Conservation (phyloP, 2,329 filamentous ascomycete species). For the Stagonosporopsis tanaceti region DNA sequence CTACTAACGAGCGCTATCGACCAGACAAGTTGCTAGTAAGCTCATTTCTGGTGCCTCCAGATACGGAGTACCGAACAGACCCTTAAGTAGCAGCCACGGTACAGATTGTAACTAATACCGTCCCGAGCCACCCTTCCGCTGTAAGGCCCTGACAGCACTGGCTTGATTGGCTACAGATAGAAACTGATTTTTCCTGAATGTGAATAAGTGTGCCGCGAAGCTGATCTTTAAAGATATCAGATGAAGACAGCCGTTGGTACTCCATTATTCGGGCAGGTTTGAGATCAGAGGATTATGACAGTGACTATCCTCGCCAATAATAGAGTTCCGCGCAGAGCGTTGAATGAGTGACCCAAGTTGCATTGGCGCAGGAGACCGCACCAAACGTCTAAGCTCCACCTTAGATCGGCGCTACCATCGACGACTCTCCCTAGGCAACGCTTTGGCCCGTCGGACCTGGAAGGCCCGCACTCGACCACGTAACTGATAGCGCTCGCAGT, state of each 20-base stretch:
- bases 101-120: too few relatives aligned
- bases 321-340: background rate
- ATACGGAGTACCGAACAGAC: too few relatives aligned
- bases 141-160: background rate
- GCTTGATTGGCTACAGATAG: background rate
- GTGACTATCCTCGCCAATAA: background rate
- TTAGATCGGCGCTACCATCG: slow-evolving; percentile 9
- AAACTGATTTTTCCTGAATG: background rate
- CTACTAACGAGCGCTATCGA: too few relatives aligned
- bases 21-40: too few relatives aligned
- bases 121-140: too few relatives aligned
- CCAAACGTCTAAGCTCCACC: background rate
- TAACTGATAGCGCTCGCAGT: background rate
- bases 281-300: too few relatives aligned
- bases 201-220: background rate
- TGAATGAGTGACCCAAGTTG: background rate
- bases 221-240: too few relatives aligned
- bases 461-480: background rate
- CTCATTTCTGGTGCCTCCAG: too few relatives aligned
- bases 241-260: too few relatives aligned
- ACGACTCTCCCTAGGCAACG: background rate
- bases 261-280: too few relatives aligned
- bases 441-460: background rate
- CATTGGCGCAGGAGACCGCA: background rate
- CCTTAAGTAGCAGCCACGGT: too few relatives aligned